phyloP scores from a whole-genome alignment of 805 yeast species.

The Cyberlindnera misumaiensis region DNA sequence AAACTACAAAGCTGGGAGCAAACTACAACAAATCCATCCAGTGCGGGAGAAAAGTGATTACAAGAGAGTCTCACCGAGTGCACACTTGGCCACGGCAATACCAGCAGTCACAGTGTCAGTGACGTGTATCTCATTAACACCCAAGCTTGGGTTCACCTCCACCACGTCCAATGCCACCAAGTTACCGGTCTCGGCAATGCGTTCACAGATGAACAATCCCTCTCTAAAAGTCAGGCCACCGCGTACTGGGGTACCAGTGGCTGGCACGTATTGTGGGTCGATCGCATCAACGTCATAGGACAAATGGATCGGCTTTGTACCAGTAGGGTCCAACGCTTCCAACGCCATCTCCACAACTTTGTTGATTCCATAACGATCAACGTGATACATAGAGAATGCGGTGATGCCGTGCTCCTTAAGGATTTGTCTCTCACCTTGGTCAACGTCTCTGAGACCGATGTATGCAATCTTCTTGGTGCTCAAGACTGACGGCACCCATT shows the following conservation, averaged over 20 bases:
- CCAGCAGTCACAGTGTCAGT: constrained; percentile 86
- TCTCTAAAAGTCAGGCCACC: constrained; percentile 95
- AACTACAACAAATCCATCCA: no score
- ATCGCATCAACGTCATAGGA: constrained; percentile 96
- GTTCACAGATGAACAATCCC: constrained; percentile 88
- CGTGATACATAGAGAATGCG: constrained; percentile 92
- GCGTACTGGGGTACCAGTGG: constrained; percentile 96
- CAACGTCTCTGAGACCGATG: constrained; percentile 93
- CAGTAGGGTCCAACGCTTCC: constrained; percentile 65
- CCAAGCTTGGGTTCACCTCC: constrained; percentile 88
- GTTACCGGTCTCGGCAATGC: constrained; percentile 84
- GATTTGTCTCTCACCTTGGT: constrained; percentile 73
- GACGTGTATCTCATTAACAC: constrained; percentile 66
- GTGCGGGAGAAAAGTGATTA: no score
- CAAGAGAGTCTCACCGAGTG: constrained; percentile 80
- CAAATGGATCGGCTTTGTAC: constrained; percentile 70
- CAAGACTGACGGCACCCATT: constrained; percentile 73
- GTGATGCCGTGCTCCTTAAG: constrained; percentile 65
- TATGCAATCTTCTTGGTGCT: constrained; percentile 72
- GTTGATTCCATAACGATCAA: constrained; percentile 90
- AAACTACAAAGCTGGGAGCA: no score
- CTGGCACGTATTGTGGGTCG: constrained; percentile 90
- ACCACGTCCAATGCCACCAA: constrained; percentile 86
- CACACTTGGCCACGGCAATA: constrained; percentile 86
- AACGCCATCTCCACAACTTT: constrained; percentile 90